Base-by-base conservation (phyloP, 495 filamentous ascomycete genomes). In the Evernia prunastri region DNA sequence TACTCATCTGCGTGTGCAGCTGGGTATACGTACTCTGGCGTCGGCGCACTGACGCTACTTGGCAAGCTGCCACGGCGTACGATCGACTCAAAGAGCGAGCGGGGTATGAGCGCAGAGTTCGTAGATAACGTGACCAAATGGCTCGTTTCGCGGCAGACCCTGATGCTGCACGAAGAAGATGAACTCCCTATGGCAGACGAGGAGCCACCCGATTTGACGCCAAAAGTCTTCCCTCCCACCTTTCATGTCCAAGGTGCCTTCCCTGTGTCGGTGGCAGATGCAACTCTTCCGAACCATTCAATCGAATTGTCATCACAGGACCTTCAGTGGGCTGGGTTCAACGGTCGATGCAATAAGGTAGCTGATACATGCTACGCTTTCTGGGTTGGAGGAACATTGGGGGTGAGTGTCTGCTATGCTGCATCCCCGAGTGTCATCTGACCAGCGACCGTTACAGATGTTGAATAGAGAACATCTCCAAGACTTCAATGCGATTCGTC, bases 331-430 rank as follows among this genome's bases (percentile, higher is more conserved):
- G 80, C 82, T 10, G 93, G 90, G 29, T 90, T 95, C 72, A 96
- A 93, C 69, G 94, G 94, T 51, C 85, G 94, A 40, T 83, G 81
- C 65, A 96, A 96, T 76, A 98, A 98, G 71, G 73, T 84, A 17
- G 86, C 87, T 25, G 94, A 98, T 75, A 97, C 93, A 2, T 98
- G 94, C 74, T 97, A 98, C 74, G 85, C 83, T 9, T 98, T 91
- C 79, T 98, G 94, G 94, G 89, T 88, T 3, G 80, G 80, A 35
- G 92, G 83, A 15, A 84, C 90, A 9, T 74, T 97, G 10, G 76
- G 74, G 58, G 84, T 90, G 78, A 67, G 78, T 57, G 35, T 9
- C 54, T 39, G 20, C 64, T 37, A 62, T 61, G 13, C 23, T 40
- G 42, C 61, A 47, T 20, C 35, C 2, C 33, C 8, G 29, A 58